Conservation (phyloP, 2,329 filamentous ascomycete species). For the Incumbomyces delicatus region DNA sequence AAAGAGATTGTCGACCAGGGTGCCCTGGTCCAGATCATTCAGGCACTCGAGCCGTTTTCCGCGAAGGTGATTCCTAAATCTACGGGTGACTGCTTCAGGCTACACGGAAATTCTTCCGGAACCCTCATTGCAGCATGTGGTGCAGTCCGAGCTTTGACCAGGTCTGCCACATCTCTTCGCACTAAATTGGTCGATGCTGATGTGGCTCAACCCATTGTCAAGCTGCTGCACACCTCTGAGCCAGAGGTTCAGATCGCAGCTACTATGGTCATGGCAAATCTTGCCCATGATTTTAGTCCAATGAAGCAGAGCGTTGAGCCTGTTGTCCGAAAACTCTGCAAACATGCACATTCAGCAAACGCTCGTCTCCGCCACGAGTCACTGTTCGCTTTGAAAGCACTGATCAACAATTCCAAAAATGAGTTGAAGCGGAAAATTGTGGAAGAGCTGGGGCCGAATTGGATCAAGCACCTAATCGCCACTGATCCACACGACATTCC, state of each 20-base stretch:
- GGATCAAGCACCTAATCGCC: constrained; percentile 70
- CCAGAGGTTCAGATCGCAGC: constrained; percentile 77
- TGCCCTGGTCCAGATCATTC: constrained; percentile 70
- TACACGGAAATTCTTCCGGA: constrained; percentile 61
- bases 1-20: constrained; percentile 75
- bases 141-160: constrained; percentile 67
- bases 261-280: constrained; percentile 72
- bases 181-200: constrained; percentile 81
- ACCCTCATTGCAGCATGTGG: constrained; percentile 82
- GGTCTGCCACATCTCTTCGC: constrained; percentile 73
- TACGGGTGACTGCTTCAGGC: constrained; percentile 1
- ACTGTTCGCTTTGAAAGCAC: constrained; percentile 87
- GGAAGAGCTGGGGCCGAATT: constrained; percentile 65
- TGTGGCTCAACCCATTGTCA: constrained; percentile 66
- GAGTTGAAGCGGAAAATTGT: constrained; percentile 68
- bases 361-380: constrained; percentile 73
- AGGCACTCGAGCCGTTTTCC: constrained; percentile 59
- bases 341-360: constrained; percentile 72
- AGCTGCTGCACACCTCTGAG: constrained; percentile 63
- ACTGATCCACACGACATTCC: constrained; percentile 35
- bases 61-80: constrained; percentile 3
- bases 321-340: constrained; percentile 66
- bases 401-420: constrained; percentile 62
- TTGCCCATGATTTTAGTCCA: constrained; percentile 80
- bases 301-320: constrained; percentile 76